phyloP scores from a whole-genome alignment of 2,329 filamentous ascomycete genomes.

The Chrysosporium queenslandicum region DNA sequence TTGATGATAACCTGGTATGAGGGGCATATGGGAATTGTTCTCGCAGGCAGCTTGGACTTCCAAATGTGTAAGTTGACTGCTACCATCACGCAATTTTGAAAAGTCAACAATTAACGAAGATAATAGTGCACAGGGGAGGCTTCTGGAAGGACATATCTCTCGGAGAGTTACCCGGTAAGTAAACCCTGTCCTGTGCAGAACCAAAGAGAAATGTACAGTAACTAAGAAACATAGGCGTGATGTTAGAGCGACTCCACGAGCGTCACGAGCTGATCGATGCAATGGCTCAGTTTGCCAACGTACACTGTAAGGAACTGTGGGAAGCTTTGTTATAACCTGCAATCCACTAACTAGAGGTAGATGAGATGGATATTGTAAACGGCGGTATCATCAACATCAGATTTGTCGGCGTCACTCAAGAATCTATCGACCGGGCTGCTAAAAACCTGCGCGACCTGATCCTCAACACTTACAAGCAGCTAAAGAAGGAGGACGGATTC shows the following conservation, averaged over 20 bases:
- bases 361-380: constrained; percentile 2
- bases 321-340: background rate
- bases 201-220: background rate
- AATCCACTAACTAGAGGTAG: constrained; percentile 7
- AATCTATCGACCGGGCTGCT: background rate
- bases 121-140: constrained; percentile 14
- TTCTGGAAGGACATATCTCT: constrained; percentile 17
- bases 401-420: background rate
- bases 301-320: background rate
- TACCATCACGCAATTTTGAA: background rate
- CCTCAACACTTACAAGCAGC: constrained; percentile 1
- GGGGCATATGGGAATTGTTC: background rate
- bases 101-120: background rate
- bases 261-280: constrained; percentile 3
- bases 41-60: constrained; percentile 13
- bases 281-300: background rate
- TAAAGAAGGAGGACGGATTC: constrained; percentile 1
- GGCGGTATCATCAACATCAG: constrained; percentile 8
- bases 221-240: background rate
- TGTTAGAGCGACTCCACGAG: constrained; percentile 2
- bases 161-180: constrained; percentile 12
- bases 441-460: constrained; percentile 6
- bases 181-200: background rate
- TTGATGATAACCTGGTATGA: constrained; percentile 16
- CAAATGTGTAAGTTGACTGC: constrained; percentile 13